These are phyloP conservation scores for Ocimum tenuiflorum DNA, from an alignment of 257 asterid genomes.

Conservation along the genomic window DNA sequence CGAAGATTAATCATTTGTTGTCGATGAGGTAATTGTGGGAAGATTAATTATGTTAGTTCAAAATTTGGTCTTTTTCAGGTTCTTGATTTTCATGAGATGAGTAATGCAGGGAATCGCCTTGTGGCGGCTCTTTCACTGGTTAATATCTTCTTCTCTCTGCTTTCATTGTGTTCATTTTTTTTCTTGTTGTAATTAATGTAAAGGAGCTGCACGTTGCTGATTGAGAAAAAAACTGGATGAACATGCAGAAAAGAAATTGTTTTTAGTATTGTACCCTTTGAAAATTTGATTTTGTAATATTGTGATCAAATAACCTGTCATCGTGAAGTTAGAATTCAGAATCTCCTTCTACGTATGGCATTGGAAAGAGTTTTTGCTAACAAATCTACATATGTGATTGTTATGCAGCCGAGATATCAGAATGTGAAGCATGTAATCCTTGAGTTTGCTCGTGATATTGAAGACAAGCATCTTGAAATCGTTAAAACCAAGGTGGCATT, in stretches of 20 bases:
- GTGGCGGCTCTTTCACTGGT: slow-evolving; percentile 85
- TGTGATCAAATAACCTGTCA: neutral
- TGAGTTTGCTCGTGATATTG: slow-evolving; percentile 80
- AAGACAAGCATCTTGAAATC: slow-evolving; percentile 65
- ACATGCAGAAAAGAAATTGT: neutral
- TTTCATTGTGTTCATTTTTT: neutral
- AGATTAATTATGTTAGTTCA: neutral
- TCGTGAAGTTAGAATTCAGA: neutral
- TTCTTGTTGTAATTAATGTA: neutral
- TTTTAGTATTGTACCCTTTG: neutral
- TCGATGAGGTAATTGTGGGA: neutral
- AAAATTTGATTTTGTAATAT: neutral
- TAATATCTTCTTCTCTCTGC: slow-evolving; percentile 2
- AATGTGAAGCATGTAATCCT: slow-evolving; percentile 84
- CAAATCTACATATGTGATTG: neutral
- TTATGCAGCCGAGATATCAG: slow-evolving; percentile 67
- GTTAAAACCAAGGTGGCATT: slow-evolving; percentile 55
- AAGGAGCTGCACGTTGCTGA: neutral
- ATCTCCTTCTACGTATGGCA: neutral
- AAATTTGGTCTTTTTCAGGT: slow-evolving; percentile 33
- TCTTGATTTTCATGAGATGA: slow-evolving; percentile 86
- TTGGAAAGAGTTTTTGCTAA: neutral
- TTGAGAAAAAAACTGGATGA: neutral
- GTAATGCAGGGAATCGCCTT: slow-evolving; percentile 74
- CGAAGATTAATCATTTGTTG: neutral